These are phyloP conservation scores for Wickerhamiella australiensis DNA, from an alignment of 805 yeast species.

Conservation along the genomic window DNA sequence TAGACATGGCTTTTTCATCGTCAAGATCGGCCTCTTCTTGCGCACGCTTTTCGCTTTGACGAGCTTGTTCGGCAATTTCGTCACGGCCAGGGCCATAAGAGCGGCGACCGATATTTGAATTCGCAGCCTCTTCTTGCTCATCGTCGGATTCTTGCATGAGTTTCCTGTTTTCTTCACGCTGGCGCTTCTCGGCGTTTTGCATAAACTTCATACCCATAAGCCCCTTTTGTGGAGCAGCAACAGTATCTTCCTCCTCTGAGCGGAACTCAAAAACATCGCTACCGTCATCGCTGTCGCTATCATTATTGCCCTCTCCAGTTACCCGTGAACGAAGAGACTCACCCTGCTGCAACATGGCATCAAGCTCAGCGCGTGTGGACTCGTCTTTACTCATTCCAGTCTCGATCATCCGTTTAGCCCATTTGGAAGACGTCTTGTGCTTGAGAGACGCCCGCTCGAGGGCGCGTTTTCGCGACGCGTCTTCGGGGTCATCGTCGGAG, in stretches of 20 bases:
- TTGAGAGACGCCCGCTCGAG: conserved; percentile 84
- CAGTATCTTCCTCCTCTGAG: conserved; percentile 26
- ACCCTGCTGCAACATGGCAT: conserved; percentile 85
- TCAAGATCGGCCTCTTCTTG: conserved; percentile 16
- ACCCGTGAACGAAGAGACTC: conserved; percentile 64
- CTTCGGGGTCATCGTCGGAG: conserved; percentile 38
- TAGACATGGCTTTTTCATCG: background rate
- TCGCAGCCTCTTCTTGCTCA: conserved; percentile 25
- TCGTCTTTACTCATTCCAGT: conserved; percentile 86
- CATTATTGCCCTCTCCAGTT: conserved; percentile 48
- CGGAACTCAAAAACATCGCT: conserved; percentile 28
- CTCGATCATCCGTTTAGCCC: conserved; percentile 85
- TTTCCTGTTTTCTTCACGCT: conserved; percentile 45
- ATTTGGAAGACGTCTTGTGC: conserved; percentile 75
- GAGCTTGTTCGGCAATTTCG: background rate
- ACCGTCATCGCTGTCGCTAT: conserved; percentile 29
- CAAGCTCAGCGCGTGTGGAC: conserved; percentile 74
- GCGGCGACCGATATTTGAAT: conserved; percentile 38
- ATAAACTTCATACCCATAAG: conserved; percentile 90
- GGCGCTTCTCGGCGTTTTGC: conserved; percentile 74
- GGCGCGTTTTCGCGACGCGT: conserved; percentile 64
- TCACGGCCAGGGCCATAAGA: conserved; percentile 1
- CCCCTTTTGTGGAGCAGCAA: conserved; percentile 53
- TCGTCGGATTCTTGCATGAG: conserved; percentile 29
- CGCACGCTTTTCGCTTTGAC: conserved; percentile 14